Percentiles rank a stretch among this genome's conserved stretches.
Conservation (phyloP, 2,329 filamentous ascomycete species). For the Trichophyton benhamiae region DNA sequence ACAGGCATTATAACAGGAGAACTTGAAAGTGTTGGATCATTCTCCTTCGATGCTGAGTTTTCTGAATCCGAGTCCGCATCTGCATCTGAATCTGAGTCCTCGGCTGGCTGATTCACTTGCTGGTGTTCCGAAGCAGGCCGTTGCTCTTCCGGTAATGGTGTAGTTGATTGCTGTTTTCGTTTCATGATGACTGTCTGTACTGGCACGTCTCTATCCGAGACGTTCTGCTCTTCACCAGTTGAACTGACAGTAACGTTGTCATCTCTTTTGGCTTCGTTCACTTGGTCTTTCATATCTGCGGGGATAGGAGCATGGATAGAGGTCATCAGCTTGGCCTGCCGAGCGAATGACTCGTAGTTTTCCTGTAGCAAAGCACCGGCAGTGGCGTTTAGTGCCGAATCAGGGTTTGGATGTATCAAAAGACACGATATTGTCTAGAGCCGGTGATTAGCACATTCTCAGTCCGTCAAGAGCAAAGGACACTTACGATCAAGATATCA, state of each 20-base stretch:
- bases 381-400: slow-evolving; percentile 50
- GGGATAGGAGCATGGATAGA: slow-evolving; percentile 48
- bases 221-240: slow-evolving; percentile 12
- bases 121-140: slow-evolving; percentile 5
- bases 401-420: slow-evolving; percentile 52
- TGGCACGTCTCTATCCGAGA: background rate
- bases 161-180: slow-evolving; percentile 13
- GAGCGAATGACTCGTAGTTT: slow-evolving; percentile 45
- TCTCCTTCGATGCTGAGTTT: slow-evolving; percentile 37
- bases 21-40: slow-evolving; percentile 33
- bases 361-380: slow-evolving; percentile 48
- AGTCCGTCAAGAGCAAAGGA: background rate
- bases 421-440: slow-evolving; percentile 47
- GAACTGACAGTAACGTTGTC: slow-evolving; percentile 30
- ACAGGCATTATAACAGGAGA: slow-evolving; percentile 25
- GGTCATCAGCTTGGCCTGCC: slow-evolving; percentile 49
- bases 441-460: background rate
- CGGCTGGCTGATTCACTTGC: slow-evolving; percentile 10
- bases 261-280: slow-evolving; percentile 41
- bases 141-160: background rate
- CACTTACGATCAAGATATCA: slow-evolving; percentile 43
- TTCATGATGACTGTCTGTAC: slow-evolving; percentile 23
- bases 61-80: slow-evolving; percentile 24
- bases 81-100: slow-evolving; percentile 18
- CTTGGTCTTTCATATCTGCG: slow-evolving; percentile 30